These are phyloP conservation scores for Leccinellum luteum DNA, from an alignment of 768 basidiomycete genomes.

Conservation along the genomic window DNA sequence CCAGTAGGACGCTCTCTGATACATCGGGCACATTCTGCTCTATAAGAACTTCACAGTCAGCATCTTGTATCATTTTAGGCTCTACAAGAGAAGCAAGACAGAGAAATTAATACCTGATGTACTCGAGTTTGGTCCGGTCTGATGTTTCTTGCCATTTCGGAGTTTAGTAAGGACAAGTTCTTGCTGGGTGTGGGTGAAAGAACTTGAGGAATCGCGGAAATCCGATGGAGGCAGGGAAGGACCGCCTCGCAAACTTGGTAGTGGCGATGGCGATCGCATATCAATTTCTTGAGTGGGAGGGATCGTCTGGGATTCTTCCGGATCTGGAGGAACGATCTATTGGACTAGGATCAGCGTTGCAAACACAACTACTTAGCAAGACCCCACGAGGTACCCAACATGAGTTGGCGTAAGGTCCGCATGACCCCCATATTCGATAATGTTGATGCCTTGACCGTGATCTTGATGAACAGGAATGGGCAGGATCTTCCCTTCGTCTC, in stretches of 20 bases:
- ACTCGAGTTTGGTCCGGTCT: constrained; percentile 36
- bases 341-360: constrained; percentile 3
- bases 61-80: constrained; percentile 21
- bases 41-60: constrained; percentile 31
- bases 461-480: constrained; percentile 34
- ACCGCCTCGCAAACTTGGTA: constrained; percentile 11
- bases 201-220: constrained; percentile 12
- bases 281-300: constrained; percentile 32
- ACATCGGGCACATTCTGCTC: neutral
- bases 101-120: constrained; percentile 42
- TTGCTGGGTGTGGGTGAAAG: constrained; percentile 24
- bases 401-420: constrained; percentile 50
- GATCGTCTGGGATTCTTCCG: constrained; percentile 55
- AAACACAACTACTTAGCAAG: neutral
- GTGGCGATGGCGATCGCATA: constrained; percentile 25
- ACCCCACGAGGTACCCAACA: constrained; percentile 55
- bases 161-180: constrained; percentile 12
- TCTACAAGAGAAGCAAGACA: no score
- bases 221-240: constrained; percentile 31
- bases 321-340: constrained; percentile 23
- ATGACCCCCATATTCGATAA: constrained; percentile 46
- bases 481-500: constrained; percentile 53
- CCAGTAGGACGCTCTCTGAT: neutral
- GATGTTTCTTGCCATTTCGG: constrained; percentile 8
- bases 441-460: constrained; percentile 1